Base-by-base conservation (phyloP, 768 basidiomycete genomes). In the Pleurotus platypus region DNA sequence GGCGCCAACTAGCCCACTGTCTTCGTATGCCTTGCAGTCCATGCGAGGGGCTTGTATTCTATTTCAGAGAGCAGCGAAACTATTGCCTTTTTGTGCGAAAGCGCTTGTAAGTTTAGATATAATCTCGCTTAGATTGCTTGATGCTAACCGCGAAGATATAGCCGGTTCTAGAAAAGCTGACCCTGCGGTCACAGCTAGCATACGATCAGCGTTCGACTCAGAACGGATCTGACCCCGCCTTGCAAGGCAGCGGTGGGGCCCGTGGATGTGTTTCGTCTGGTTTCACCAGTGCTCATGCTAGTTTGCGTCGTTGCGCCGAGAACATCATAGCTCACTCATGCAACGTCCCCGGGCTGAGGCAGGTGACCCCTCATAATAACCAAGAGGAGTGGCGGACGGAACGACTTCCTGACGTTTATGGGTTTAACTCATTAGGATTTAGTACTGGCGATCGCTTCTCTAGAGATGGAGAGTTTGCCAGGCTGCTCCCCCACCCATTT, bases 31-130 rank as follows among this genome's bases (percentile, higher is more conserved):
- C 2, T 70, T 88, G 30, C 76, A 79, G 61, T 81, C 86, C 60
- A 71, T 90, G 20, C 85, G 85, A 49, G 75, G 76, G 20, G 81
- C 82, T 3, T 80, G 80, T 57, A 73, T 75, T 30, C 69, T 90
- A 35, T 88, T 87, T 69, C 68, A 70, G 53, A 76, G 79, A 46
- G 85, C 83, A 8, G 79, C 80, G 15, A 75, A 76, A 55, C 76
- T 84, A n/a, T 73, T 86, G 47, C 80, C 84, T 4, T 82, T 83
- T 60, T 82, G 83, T 47, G 77, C 76, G 12, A 83, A 84, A 63
- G 80, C 83, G 30, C 70, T 86, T 47, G 87, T 84, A 62, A 56
- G 80, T 74, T 5, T 57, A 30, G 53, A 30, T 22, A 57, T 38
- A 40, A 40, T 59, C 26, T 53, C n/a, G 47, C 22, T 15, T 26